Conservation (phyloP, 768 basidiomycete genomes). For the Tulasnella sp. region DNA sequence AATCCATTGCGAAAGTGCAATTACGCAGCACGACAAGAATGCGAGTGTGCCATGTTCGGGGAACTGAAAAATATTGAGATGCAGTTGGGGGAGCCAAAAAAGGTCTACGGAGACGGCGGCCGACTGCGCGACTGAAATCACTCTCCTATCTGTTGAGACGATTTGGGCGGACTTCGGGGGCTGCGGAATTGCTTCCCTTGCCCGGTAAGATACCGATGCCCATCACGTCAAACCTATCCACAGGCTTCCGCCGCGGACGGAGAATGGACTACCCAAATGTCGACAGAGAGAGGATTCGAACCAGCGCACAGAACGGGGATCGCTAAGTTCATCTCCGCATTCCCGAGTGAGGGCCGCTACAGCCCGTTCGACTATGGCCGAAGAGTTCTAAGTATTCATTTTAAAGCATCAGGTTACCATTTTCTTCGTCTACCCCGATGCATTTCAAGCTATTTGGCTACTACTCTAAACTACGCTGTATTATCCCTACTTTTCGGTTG, state of each 20-base stretch:
- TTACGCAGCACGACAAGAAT: neutral
- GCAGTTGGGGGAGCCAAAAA: too few relatives aligned
- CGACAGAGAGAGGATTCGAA: conserved; percentile 22
- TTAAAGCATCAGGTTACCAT: neutral
- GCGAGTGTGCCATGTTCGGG: too few relatives aligned
- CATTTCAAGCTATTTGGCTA: neutral
- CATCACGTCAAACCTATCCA: conserved; percentile 19
- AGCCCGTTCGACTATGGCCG: conserved; percentile 10
- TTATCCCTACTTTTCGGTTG: neutral
- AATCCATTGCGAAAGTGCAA: neutral
- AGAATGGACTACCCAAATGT: conserved; percentile 20
- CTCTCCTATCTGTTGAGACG: conserved; percentile 23
- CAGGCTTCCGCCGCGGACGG: conserved; percentile 5
- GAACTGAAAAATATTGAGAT: neutral
- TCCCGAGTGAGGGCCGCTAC: conserved; percentile 21
- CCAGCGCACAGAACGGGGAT: conserved; percentile 17
- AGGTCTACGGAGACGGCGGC: conserved; percentile 19
- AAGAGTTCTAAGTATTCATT: neutral
- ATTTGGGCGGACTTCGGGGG: conserved; percentile 6
- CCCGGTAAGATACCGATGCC: neutral
- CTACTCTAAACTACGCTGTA: neutral
- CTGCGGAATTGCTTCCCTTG: conserved; percentile 22
- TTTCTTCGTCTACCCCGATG: neutral
- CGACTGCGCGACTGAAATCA: conserved; percentile 20
- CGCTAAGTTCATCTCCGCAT: conserved; percentile 19